phyloP scores from a whole-genome alignment of 1,284 basidiomycete species.

The Ceratobasidium papillatum region DNA sequence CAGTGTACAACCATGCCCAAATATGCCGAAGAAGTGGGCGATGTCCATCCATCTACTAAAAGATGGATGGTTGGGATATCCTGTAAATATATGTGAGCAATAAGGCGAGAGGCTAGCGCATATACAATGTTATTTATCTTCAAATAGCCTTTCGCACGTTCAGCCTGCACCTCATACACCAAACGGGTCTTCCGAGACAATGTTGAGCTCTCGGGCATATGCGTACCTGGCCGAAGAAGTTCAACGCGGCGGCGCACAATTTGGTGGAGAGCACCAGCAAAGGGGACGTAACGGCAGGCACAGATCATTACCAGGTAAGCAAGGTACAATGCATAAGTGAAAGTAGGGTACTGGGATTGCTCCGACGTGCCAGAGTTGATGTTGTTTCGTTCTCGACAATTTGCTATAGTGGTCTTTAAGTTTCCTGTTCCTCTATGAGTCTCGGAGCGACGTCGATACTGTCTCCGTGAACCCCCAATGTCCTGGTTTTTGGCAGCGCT shows the following conservation, averaged over 20 bases:
- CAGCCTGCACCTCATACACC: background rate
- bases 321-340: background rate
- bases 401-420: background rate
- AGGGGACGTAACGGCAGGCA: background rate
- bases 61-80: background rate
- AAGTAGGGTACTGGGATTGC: background rate
- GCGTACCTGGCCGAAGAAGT: background rate
- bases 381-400: background rate
- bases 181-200: background rate
- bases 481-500: no score
- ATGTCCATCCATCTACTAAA: background rate
- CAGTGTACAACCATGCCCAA: background rate
- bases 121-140: background rate
- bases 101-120: background rate
- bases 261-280: background rate
- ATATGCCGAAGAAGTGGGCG: background rate
- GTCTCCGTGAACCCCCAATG: no score
- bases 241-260: background rate
- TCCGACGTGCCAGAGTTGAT: no score
- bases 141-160: background rate
- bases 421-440: background rate
- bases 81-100: background rate
- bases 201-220: background rate
- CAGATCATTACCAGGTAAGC: background rate
- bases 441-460: background rate